Conservation (phyloP, 257 asterid genomes). For the Plantago elongata region DNA sequence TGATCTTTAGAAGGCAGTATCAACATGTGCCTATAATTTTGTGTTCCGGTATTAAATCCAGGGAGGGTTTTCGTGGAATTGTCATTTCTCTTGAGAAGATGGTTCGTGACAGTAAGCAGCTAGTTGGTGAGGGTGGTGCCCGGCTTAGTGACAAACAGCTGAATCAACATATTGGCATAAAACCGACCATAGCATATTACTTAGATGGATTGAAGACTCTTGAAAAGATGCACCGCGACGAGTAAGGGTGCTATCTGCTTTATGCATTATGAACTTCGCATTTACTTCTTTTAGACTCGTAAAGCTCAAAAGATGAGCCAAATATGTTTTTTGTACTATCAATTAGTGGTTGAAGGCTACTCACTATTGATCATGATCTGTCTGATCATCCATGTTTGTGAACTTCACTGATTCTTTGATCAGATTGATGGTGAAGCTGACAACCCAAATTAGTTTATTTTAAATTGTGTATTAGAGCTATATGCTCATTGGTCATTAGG, state of each 20-base stretch:
- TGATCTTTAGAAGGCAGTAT: neutral
- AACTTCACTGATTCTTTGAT: too few relatives aligned
- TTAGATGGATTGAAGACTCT: slow-evolving; percentile 65
- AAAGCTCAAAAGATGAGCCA: neutral
- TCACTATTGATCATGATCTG: neutral
- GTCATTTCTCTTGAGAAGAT: slow-evolving; percentile 53
- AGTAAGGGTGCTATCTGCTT: slow-evolving; percentile 36
- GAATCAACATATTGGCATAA: slow-evolving; percentile 56
- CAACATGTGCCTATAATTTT: neutral
- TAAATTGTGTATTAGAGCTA: neutral
- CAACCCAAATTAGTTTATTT: neutral
- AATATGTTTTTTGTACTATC: neutral
- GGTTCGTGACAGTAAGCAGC: slow-evolving; percentile 60
- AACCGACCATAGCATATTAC: slow-evolving; percentile 66
- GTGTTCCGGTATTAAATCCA: slow-evolving; percentile 14
- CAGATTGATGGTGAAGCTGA: neutral
- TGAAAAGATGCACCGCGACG: slow-evolving; percentile 75
- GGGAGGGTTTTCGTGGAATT: slow-evolving; percentile 57
- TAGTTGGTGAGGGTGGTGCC: slow-evolving; percentile 40
- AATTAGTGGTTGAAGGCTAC: neutral
- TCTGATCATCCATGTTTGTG: too few relatives aligned
- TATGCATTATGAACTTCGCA: neutral
- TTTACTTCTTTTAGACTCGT: neutral
- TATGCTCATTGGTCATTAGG: neutral
- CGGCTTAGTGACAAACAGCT: slow-evolving; percentile 42